Percentiles rank a stretch among this genome's conserved stretches.
Conservation (phyloP, 2,329 filamentous ascomycete species). For the Alternaria alternata region DNA sequence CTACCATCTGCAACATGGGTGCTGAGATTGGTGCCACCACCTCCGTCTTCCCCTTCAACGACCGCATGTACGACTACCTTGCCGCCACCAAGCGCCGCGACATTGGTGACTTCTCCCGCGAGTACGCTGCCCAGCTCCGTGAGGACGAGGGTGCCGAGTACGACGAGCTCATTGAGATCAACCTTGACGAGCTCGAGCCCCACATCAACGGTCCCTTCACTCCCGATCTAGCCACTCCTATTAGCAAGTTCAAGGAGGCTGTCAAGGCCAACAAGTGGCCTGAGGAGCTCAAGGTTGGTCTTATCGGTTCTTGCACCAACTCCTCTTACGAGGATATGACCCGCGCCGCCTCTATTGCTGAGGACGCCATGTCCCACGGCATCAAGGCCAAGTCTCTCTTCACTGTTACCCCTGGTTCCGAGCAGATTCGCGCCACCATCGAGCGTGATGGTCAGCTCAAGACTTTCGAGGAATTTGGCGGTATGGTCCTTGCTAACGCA, state of each 20-base stretch:
- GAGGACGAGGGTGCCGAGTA: conserved; percentile 93
- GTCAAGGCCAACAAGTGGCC: conserved; percentile 97
- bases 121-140: conserved; percentile 84
- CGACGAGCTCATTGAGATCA: conserved; percentile 95
- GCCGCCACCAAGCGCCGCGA: conserved; percentile 86
- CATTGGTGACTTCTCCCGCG: conserved; percentile 88
- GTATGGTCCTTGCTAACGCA: conserved; percentile 92
- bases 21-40: conserved; percentile 82
- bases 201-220: conserved; percentile 99
- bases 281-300: conserved; percentile 92
- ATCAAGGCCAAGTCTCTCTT: conserved; percentile 93
- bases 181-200: conserved; percentile 92
- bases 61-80: conserved; percentile 97
- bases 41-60: conserved; percentile 96
- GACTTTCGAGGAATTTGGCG: conserved; percentile 96
- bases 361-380: conserved; percentile 89
- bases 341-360: conserved; percentile 88
- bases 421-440: conserved; percentile 93
- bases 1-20: conserved; percentile 67
- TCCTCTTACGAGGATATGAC: conserved; percentile 89
- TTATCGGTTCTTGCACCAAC: conserved; percentile 99
- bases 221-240: conserved; percentile 94
- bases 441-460: conserved; percentile 85
- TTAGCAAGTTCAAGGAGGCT: conserved; percentile 95
- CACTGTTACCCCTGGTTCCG: conserved; percentile 94